phyloP scores from a whole-genome alignment of 139 green algal species.

The Deuterostichococcus epilithicus region DNA sequence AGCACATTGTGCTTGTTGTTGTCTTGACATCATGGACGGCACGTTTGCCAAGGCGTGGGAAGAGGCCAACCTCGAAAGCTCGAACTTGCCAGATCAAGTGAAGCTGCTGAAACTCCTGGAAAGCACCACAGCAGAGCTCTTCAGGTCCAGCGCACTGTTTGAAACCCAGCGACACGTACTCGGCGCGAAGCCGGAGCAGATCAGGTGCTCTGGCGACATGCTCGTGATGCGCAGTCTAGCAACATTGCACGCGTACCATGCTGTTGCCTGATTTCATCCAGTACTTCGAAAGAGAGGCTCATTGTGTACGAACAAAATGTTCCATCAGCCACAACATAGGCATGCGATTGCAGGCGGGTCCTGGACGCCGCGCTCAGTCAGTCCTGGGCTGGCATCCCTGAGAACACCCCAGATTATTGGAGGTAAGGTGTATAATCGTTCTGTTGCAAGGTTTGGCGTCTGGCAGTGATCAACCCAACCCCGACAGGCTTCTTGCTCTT shows the following conservation, averaged over 20 bases:
- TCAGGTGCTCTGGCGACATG: background rate
- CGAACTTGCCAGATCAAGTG: background rate
- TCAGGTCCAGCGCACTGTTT: background rate
- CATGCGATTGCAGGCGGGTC: background rate
- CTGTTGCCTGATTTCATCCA: no score
- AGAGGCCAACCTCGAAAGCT: background rate
- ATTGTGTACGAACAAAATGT: no score
- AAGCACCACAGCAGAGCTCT: background rate
- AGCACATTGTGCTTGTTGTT: no score
- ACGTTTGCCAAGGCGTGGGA: background rate
- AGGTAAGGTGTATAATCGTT: background rate
- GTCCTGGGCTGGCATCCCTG: slow-evolving; percentile 4
- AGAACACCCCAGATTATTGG: background rate
- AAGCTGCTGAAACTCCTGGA: background rate
- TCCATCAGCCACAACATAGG: no score
- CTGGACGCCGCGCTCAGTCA: background rate
- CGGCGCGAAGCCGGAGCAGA: background rate
- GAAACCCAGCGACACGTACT: background rate
- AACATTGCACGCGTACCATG: no score
- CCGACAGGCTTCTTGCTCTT: background rate
- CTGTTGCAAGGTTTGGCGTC: background rate
- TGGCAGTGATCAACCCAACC: background rate
- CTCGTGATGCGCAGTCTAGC: no score
- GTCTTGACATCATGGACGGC: background rate
- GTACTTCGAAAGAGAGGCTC: no score